These are phyloP conservation scores for Lipomyces sp. DNA, from an alignment of 805 yeast genomes.

Conservation along the genomic window DNA sequence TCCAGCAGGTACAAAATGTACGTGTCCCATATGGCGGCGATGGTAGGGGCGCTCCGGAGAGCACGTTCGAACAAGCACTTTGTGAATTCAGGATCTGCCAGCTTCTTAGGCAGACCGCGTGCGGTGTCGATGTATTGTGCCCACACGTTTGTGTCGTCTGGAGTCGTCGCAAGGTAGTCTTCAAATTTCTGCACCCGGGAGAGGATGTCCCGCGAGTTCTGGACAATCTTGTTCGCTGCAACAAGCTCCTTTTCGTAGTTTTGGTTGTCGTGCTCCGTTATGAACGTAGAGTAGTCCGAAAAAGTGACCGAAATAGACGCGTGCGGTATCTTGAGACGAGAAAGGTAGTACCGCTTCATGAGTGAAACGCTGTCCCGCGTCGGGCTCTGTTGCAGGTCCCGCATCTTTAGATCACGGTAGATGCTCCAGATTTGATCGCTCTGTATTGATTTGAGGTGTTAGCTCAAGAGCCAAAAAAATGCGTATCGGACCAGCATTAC, in stretches of 20 bases:
- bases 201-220: slow-evolving; percentile 18
- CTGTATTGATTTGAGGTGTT: too few species aligned
- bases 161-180: slow-evolving; percentile 4
- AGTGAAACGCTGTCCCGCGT: slow-evolving; percentile 7
- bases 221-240: slow-evolving; percentile 29
- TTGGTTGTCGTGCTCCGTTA: slow-evolving; percentile 28
- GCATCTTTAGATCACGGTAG: slow-evolving; percentile 22
- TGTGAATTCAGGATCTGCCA: slow-evolving; percentile 17
- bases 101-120: slow-evolving; percentile 22
- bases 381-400: slow-evolving; percentile 1
- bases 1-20: slow-evolving; percentile 32
- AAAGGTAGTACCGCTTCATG: slow-evolving; percentile 22
- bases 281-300: slow-evolving; percentile 32
- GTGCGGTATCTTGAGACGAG: slow-evolving; percentile 34
- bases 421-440: slow-evolving; percentile 30
- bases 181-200: slow-evolving; percentile 28
- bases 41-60: slow-evolving; percentile 11
- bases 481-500: too few species aligned
- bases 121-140: slow-evolving; percentile 34
- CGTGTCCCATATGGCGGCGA: slow-evolving; percentile 34
- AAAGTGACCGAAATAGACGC: slow-evolving; percentile 32
- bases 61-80: slow-evolving; percentile 35
- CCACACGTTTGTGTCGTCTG: slow-evolving; percentile 22
- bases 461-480: too few species aligned
- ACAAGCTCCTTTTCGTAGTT: slow-evolving; percentile 33